Evolutionary conservation across 2,329 filamentous ascomycete genomes (phyloP).

Genomic region (Talaromyces funiculosus): DNA sequence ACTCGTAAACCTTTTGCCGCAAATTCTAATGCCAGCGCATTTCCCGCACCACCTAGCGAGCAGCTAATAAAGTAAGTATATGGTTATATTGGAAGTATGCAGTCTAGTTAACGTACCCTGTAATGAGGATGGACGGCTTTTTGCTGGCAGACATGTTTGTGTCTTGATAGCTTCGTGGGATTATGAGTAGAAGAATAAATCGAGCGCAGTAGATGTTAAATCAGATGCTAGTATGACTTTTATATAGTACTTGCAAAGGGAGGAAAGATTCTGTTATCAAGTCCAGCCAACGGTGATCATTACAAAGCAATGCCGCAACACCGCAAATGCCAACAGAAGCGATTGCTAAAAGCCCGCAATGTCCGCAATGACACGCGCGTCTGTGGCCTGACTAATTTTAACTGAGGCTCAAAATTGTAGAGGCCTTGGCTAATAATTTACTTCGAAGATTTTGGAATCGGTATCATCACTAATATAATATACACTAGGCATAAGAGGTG

Average conservation of each 20-base stretch:
- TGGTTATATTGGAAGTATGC: background rate
- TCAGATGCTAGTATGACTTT: background rate
- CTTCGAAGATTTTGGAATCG: background rate
- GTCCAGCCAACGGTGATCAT: background rate
- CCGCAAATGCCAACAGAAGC: background rate
- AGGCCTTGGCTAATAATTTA: background rate
- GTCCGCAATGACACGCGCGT: background rate
- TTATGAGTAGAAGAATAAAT: background rate
- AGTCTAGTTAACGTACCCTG: background rate
- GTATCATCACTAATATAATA: background rate
- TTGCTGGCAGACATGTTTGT: constrained; percentile 2
- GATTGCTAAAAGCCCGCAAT: background rate
- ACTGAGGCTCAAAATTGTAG: background rate
- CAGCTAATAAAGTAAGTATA: constrained; percentile 1
- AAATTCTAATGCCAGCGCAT: constrained; percentile 8
- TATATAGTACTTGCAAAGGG: background rate
- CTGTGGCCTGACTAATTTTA: background rate
- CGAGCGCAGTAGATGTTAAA: background rate
- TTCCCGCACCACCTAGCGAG: constrained; percentile 4
- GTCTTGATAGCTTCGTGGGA: background rate
- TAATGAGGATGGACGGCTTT: constrained; percentile 5
- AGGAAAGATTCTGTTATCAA: background rate
- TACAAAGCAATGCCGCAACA: background rate
- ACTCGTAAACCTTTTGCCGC: constrained; percentile 5
- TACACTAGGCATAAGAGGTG: background rate